phyloP scores from a whole-genome alignment of 805 yeast species.

The Saturnispora bothae region DNA sequence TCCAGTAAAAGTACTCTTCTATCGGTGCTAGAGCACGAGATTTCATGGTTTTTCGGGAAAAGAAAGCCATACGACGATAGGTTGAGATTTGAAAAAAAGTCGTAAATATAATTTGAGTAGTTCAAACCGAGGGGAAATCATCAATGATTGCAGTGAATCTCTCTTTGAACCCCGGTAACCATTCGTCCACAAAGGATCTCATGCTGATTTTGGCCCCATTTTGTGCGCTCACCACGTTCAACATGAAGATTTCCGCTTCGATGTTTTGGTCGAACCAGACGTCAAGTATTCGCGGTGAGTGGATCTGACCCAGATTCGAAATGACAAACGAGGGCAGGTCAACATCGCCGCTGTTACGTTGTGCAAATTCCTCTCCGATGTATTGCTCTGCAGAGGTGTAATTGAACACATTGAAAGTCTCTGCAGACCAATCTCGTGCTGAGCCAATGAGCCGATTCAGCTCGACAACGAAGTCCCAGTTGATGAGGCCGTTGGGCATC shows the following conservation, averaged over 20 bases:
- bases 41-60: too few relatives aligned
- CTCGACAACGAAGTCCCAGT: slow-evolving; percentile 8
- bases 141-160: not conserved
- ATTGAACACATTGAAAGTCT: slow-evolving; percentile 2
- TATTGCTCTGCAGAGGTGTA: not conserved
- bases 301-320: slow-evolving; percentile 6
- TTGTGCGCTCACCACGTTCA: not conserved
- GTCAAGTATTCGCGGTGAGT: not conserved
- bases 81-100: too few relatives aligned
- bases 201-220: slow-evolving; percentile 1
- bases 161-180: slow-evolving; percentile 1
- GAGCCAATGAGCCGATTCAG: slow-evolving; percentile 6
- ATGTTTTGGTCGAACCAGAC: slow-evolving; percentile 4
- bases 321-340: slow-evolving; percentile 12
- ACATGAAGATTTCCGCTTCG: not conserved
- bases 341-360: not conserved
- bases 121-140: not conserved
- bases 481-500: slow-evolving; percentile 1
- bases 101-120: not conserved
- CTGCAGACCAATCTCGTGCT: not conserved
- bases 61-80: too few relatives aligned
- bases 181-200: not conserved
- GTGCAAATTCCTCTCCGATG: not conserved
- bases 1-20: slow-evolving; percentile 11
- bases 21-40: slow-evolving; percentile 4